Percentiles rank a stretch among this genome's conserved stretches.
These are phyloP conservation scores for Hebeloma cylindrosporum DNA, from an alignment of 768 basidiomycete genomes.

Conservation along the genomic window DNA sequence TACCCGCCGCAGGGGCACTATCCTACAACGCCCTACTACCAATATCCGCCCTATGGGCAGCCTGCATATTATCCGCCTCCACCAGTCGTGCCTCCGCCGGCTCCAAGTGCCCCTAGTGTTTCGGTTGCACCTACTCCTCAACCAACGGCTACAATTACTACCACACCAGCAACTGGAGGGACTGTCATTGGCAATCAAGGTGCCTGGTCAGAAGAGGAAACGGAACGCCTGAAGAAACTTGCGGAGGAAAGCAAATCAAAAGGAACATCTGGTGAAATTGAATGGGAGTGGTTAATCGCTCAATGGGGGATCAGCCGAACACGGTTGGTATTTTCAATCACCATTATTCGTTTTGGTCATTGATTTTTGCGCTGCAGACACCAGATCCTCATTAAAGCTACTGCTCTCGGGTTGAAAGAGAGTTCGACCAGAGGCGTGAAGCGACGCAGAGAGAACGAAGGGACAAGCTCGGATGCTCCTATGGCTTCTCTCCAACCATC, in stretches of 20 bases:
- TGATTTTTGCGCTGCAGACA: slow-evolving; percentile 45
- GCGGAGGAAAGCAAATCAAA: slow-evolving; percentile 63
- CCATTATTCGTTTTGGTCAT: background rate
- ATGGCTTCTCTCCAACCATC: slow-evolving; percentile 33
- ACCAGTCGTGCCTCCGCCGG: slow-evolving; percentile 12
- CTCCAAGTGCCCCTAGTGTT: slow-evolving; percentile 16
- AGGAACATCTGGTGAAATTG: slow-evolving; percentile 56
- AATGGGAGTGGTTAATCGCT: slow-evolving; percentile 77
- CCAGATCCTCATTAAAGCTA: slow-evolving; percentile 82
- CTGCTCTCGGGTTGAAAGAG: slow-evolving; percentile 73
- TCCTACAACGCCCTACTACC: slow-evolving; percentile 65
- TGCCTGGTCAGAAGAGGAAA: slow-evolving; percentile 79
- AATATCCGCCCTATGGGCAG: slow-evolving; percentile 30
- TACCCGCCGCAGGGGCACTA: slow-evolving; percentile 45
- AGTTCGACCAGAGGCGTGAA: slow-evolving; percentile 64
- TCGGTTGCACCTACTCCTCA: slow-evolving; percentile 20
- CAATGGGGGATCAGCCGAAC: slow-evolving; percentile 76
- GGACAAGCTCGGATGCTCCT: slow-evolving; percentile 26
- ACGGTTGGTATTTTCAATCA: slow-evolving; percentile 46
- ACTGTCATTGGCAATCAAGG: slow-evolving; percentile 54
- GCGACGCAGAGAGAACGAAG: slow-evolving; percentile 41
- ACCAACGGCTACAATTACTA: slow-evolving; percentile 27
- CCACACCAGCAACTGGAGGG: slow-evolving; percentile 33
- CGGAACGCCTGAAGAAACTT: slow-evolving; percentile 62
- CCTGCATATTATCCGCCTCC: slow-evolving; percentile 19